Base-by-base conservation (phyloP, 2,329 filamentous ascomycete species). In the Fusarium albidum region DNA sequence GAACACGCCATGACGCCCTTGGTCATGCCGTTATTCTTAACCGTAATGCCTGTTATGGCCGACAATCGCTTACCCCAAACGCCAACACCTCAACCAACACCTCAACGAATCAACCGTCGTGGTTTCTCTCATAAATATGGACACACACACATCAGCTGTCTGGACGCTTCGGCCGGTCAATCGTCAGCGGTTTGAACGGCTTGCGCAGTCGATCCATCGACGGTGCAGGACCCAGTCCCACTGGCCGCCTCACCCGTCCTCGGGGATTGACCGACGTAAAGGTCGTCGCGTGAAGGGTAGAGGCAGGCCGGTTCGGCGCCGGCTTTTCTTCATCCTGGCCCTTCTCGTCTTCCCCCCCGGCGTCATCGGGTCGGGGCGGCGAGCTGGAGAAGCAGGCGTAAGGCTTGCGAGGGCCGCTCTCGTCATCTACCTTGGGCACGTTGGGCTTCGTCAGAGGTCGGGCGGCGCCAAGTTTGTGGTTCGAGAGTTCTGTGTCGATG, bases 341-440 rank as follows among this genome's bases (percentile, higher is more conserved):
- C n/a, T 68, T 55, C 10, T 57, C 55, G 10, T 68, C 61, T 25
- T 67, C 60, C 25, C 59, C 53, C 14, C 63, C 35, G 47, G 50
- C 41, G 50, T 64, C 46, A 54, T 62, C 55, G 5, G 69, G 67
- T n/a, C 68, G 66, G 3, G 74, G 68, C 5, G 84, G 82, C 14
- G 83, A 84, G 70, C 83, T 86, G 0, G 83, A 86, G 64, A 86
- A 85, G 56, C 78, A 81, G 1, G 77, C 68, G 60, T 90, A 89
- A 8, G 73, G 71, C 43, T 79, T 71, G 3, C 70, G 69, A 8
- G 71, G 69, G 9, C 57, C 66, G 5, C 59, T 61, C 3, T 67
- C 59, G 7, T 69, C 59, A 6, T 69, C 63, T 31, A 63, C 58
- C 40, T 65, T 51, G 9, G 33, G 43, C 57, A 63, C 29, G 50